Base-by-base conservation (phyloP, 768 basidiomycete genomes). In the Naganishia randhawae region DNA sequence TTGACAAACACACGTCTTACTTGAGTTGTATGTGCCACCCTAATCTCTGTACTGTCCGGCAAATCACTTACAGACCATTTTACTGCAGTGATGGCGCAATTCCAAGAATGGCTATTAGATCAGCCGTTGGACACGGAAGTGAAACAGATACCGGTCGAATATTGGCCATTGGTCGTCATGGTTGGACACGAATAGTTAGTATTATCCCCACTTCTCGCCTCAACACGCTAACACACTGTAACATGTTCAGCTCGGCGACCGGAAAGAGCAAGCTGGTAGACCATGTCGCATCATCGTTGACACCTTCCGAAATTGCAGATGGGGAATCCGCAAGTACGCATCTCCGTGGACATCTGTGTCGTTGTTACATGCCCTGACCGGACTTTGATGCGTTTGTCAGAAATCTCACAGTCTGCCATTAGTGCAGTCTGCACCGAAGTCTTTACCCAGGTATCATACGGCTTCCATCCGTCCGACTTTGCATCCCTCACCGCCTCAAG, bases 111-210 rank as follows among this genome's bases (percentile, higher is more conserved):
- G 57, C 33, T 61, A 22, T 39, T 61, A 39, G 57, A 61, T 1
- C 57, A 61, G 17, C 37, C 57, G 17, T 29, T 61, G 5, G 14
- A 42, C 7, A 33, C 7, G 25, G 31, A 61, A 41, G 39, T 61
- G 9, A 39, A 35, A 22, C 37, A 61, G 11, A 61, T 70, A 27
- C 65, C 69, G 37, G 22, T 39, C 11, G 57, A 61, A 22, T 70
- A 52, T 31, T 25, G 22, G 16, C 65, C 69, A 9, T 55, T 70
- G 57, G 32, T 70, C 3, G 61, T 66, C 16, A 70, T 70, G 69
- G 37, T 70, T 1, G 69, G 65, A 11, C 69, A 70, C 13, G 69
- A 70, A 41, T 11, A 39, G 57, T 61, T 11, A 25, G 57, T 42
- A 48, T 22, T 17, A 5, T 13, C 17, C 39, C 33, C 8, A 9